Percentiles rank a stretch among this genome's conserved stretches.
Evolutionary conservation across 1,284 basidiomycete genomes (phyloP).

Genomic region (Xerocomus nothofagi): DNA sequence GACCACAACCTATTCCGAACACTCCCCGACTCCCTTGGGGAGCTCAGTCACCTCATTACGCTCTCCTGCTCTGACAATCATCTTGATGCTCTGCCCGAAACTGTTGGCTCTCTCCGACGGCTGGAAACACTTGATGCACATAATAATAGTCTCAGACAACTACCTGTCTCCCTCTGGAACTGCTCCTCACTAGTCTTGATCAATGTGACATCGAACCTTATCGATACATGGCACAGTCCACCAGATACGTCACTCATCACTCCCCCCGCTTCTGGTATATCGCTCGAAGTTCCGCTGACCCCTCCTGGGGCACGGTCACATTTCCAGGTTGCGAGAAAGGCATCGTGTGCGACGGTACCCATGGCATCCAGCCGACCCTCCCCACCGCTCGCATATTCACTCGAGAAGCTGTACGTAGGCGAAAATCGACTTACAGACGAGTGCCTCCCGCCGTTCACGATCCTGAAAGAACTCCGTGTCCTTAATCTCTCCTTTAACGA

Average conservation of each 20-base stretch:
- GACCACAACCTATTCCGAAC: constrained; percentile 88
- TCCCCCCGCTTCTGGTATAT: constrained; percentile 13
- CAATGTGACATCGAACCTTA: constrained; percentile 89
- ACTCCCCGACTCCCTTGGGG: constrained; percentile 81
- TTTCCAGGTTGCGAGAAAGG: constrained; percentile 27
- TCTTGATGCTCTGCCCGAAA: constrained; percentile 75
- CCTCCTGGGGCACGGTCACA: constrained; percentile 17
- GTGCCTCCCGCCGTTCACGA: constrained; percentile 70
- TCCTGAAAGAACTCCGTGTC: constrained; percentile 75
- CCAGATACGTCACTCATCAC: constrained; percentile 27
- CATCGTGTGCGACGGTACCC: constrained; percentile 24
- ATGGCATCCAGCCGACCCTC: constrained; percentile 36
- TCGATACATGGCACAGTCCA: constrained; percentile 74
- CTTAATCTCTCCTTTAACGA: constrained; percentile 97
- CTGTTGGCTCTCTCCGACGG: constrained; percentile 76
- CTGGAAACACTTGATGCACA: constrained; percentile 85
- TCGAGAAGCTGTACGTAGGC: constrained; percentile 81
- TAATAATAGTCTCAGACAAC: constrained; percentile 84
- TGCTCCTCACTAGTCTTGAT: constrained; percentile 75
- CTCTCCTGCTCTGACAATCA: constrained; percentile 92
- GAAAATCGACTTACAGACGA: constrained; percentile 92
- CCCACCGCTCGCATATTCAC: constrained; percentile 70
- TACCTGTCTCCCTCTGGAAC: constrained; percentile 83
- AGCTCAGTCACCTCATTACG: constrained; percentile 67
- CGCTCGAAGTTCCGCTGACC: constrained; percentile 23